Conservation (phyloP, 768 basidiomycete species). For the Tulasnella sp. region DNA sequence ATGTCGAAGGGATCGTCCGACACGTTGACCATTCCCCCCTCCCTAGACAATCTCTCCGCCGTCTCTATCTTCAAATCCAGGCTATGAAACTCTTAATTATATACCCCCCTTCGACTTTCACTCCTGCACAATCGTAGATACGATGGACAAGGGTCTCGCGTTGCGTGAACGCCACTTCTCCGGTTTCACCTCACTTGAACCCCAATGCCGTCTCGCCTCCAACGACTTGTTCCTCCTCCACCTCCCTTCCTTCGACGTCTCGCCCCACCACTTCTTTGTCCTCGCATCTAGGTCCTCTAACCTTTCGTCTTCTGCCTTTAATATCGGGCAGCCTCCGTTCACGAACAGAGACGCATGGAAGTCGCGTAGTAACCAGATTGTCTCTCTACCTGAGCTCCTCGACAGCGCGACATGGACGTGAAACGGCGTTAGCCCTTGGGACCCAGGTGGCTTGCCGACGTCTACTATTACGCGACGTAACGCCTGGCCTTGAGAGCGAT, state of each 20-base stretch:
- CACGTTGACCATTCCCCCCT: too few relatives aligned
- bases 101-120: too few relatives aligned
- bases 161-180: too few relatives aligned
- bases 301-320: conserved; percentile 34
- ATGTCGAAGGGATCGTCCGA: too few relatives aligned
- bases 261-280: conserved; percentile 8
- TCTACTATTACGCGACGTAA: conserved; percentile 38
- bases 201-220: too few relatives aligned
- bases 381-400: conserved; percentile 36
- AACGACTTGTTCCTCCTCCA: neutral
- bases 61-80: too few relatives aligned
- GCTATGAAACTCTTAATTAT: too few relatives aligned
- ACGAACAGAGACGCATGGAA: conserved; percentile 38
- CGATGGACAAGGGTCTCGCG: too few relatives aligned
- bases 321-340: conserved; percentile 31
- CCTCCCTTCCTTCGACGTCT: neutral
- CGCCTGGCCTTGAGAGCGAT: conserved; percentile 30
- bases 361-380: conserved; percentile 39
- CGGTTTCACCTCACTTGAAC: too few relatives aligned
- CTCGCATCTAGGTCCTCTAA: conserved; percentile 26
- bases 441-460: conserved; percentile 37
- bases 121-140: too few relatives aligned
- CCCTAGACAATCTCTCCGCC: too few relatives aligned
- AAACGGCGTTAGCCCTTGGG: conserved; percentile 37
- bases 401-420: conserved; percentile 46